A percentile compares a stretch with the other conserved stretches of the same genome.
Evolutionary conservation across 257 asterid genomes (phyloP).

Genomic region (Schizonepeta tenuifolia): DNA sequence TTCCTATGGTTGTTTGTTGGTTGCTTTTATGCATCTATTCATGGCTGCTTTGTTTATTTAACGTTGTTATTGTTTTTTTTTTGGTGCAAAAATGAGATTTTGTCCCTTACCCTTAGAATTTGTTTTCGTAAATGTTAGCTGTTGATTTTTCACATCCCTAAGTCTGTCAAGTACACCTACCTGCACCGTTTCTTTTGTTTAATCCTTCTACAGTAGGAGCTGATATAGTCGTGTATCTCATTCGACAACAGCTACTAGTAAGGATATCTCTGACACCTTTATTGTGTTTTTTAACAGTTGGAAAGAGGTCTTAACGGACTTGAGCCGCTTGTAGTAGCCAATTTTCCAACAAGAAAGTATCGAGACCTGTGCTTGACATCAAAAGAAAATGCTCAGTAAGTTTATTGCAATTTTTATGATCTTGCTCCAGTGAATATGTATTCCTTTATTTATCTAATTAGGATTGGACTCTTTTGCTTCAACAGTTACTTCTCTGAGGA

Average conservation of each 20-base stretch:
- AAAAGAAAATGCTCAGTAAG: constrained; percentile 78
- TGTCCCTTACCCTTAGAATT: background rate
- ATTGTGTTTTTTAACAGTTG: constrained; percentile 51
- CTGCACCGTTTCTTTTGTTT: constrained; percentile 7
- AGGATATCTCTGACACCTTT: constrained; percentile 25
- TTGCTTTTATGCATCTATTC: constrained; percentile 8
- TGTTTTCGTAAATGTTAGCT: constrained; percentile 8
- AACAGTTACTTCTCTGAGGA: background rate
- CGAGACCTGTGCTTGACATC: constrained; percentile 61
- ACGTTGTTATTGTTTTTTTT: background rate
- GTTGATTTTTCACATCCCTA: constrained; percentile 20
- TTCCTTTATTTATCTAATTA: background rate
- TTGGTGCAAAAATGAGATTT: background rate
- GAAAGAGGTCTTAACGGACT: constrained; percentile 81
- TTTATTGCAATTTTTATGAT: constrained; percentile 13
- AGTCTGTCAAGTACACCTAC: constrained; percentile 8
- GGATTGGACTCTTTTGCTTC: no score
- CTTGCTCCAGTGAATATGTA: background rate
- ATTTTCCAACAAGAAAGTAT: constrained; percentile 67
- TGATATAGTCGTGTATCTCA: background rate
- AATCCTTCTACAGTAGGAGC: background rate
- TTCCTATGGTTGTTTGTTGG: constrained; percentile 27
- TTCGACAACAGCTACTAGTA: background rate
- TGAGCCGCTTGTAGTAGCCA: constrained; percentile 73
- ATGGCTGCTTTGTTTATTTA: background rate